Conservation (phyloP, 768 basidiomycete genomes). For the Termitomyces bulborhizus region DNA sequence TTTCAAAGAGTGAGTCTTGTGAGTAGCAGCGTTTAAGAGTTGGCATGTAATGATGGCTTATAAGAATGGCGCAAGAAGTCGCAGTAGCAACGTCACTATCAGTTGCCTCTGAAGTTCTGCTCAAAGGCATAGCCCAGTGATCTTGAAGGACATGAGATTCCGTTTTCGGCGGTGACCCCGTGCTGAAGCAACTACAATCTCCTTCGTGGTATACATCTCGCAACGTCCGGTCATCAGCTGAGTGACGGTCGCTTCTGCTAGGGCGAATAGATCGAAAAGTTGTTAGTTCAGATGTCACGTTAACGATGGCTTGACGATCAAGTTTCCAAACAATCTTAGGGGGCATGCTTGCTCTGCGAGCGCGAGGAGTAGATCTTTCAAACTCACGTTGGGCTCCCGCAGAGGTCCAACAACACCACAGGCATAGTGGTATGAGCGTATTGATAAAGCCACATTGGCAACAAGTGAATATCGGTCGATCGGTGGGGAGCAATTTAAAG, state of each 20-base stretch:
- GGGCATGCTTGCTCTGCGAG: constrained; percentile 27
- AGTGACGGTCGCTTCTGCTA: background rate
- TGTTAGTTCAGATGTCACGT: background rate
- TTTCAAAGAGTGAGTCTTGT: background rate
- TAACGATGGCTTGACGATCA: background rate
- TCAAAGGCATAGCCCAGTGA: background rate
- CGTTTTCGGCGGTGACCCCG: background rate
- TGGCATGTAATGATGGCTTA: background rate
- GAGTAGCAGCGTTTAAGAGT: background rate
- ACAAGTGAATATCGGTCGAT: constrained; percentile 41
- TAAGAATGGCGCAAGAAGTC: constrained; percentile 6
- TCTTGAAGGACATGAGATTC: background rate
- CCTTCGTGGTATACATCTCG: background rate
- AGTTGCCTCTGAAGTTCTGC: background rate
- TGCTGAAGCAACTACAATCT: background rate
- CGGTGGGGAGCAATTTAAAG: constrained; percentile 31
- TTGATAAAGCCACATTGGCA: constrained; percentile 40
- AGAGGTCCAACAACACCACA: constrained; percentile 47
- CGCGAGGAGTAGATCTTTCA: constrained; percentile 30
- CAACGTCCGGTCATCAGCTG: background rate
- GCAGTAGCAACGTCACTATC: constrained; percentile 10
- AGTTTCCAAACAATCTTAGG: constrained; percentile 15
- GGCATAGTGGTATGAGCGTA: constrained; percentile 40
- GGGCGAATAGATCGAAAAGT: background rate
- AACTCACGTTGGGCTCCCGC: constrained; percentile 31